Base-by-base conservation (phyloP, 23 red algal species). In the Gracilaria gracilis region DNA sequence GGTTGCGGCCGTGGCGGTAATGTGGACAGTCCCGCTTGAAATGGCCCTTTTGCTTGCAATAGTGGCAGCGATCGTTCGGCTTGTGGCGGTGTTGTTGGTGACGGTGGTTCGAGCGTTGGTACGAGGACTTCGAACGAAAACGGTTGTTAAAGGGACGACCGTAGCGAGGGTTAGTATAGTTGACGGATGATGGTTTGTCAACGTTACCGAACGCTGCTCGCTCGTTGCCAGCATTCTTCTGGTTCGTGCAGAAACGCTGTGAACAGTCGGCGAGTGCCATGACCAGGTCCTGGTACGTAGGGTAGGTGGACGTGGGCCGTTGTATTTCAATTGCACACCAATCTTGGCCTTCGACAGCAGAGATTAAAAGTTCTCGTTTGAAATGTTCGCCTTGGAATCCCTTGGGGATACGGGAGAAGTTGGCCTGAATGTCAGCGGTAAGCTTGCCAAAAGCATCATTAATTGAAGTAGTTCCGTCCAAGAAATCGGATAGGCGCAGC, bases 321-420 rank as follows among this genome's bases (percentile, higher is more conserved):
- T 55, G 8, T 1, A 55, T 20, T 55, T 55, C 51, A 1, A 17
- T 15, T 1, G 7, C 16, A 19, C 51, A 55, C 51, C 9, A 55
- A 19, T 55, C 51, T 20, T 72, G 20, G 17, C 66, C 23, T 27
- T 27, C 66, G 4, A 72, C 0, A 20, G 66, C 66, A 40, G 66
- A n/a, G 32, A 72, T 35, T n/a, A 72, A 19, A 27, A 72, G 66
- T 72, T 72, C 66, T 14, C 23, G 16, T 27, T 72, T 72, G 23
- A 27, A 72, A 19, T 72, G 16, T 20, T 72, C 66, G 23, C 20
- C 21, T 27, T 72, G 66, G 27, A 72, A 72, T 16, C 27, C 4
- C 20, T 19, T 11, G 19, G 66, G 66, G 14, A 35, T 19, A 25
- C 51, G 51, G 19, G 7, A 6, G 20, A 72, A 72, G 14, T 40